These are phyloP conservation scores for Brassica napus DNA, from an alignment of 345 rosid genomes.

Conservation along the genomic window Da-Ae NC_063438.1:15082501-15083000, in stretches of 20 bases:
- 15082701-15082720: constrained; percentile 77
- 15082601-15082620: constrained; percentile 18
- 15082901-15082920: constrained; percentile 77
- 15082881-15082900: constrained; percentile 50
- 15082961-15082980: constrained; percentile 58
- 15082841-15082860: constrained; percentile 51
- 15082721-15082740: constrained; percentile 74
- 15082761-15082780: constrained; percentile 62
- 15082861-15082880: constrained; percentile 42
- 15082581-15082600: constrained; percentile 15
- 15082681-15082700: constrained; percentile 67
- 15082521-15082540: constrained; percentile 67
- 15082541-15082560: constrained; percentile 67
- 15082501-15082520: constrained; percentile 66
- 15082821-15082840: constrained; percentile 54
- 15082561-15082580: constrained; percentile 58
- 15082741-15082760: constrained; percentile 66
- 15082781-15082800: constrained; percentile 87
- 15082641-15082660: background rate
- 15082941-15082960: constrained; percentile 71
- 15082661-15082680: constrained; percentile 4
- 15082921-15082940: constrained; percentile 71
- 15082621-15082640: constrained; percentile 33
- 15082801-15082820: constrained; percentile 57
- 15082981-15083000: constrained; percentile 16